These are phyloP conservation scores for Globisporangium camurandrum DNA, from an alignment of 352 stramenopile genomes.

Conservation along the genomic window DNA sequence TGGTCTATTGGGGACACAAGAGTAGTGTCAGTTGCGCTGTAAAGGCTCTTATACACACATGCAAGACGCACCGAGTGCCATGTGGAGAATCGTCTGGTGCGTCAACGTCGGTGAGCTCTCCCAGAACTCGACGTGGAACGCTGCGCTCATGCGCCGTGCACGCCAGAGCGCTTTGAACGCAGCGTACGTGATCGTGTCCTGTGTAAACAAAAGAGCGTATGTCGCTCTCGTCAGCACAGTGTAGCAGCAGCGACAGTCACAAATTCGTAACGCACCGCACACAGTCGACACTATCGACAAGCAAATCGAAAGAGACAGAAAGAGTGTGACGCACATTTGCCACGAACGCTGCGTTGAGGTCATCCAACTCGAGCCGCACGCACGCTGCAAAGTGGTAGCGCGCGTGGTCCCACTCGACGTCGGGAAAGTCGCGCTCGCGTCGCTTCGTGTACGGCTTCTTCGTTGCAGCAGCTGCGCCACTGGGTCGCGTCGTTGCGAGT, in stretches of 20 bases:
- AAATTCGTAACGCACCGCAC: neutral
- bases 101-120: conserved; percentile 46
- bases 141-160: conserved; percentile 31
- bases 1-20: conserved; percentile 15
- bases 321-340: conserved; percentile 11
- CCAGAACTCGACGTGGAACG: conserved; percentile 76
- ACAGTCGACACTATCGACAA: neutral
- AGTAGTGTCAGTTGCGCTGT: neutral
- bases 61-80: conserved; percentile 25
- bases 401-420: conserved; percentile 23
- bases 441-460: conserved; percentile 18
- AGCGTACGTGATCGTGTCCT: conserved; percentile 26
- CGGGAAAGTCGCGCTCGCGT: conserved; percentile 4
- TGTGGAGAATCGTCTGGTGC: conserved; percentile 54
- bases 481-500: neutral
- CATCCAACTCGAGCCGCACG: conserved; percentile 27
- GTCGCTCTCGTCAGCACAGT: neutral
- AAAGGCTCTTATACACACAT: no score
- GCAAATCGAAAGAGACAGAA: neutral
- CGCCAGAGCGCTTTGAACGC: conserved; percentile 48
- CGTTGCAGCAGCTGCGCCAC: neutral
- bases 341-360: conserved; percentile 30
- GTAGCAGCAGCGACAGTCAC: neutral
- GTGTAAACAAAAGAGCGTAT: neutral
- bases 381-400: conserved; percentile 32